Conservation (phyloP, 2,329 filamentous ascomycete species). For the Phialemonium atrogriseum region DNA sequence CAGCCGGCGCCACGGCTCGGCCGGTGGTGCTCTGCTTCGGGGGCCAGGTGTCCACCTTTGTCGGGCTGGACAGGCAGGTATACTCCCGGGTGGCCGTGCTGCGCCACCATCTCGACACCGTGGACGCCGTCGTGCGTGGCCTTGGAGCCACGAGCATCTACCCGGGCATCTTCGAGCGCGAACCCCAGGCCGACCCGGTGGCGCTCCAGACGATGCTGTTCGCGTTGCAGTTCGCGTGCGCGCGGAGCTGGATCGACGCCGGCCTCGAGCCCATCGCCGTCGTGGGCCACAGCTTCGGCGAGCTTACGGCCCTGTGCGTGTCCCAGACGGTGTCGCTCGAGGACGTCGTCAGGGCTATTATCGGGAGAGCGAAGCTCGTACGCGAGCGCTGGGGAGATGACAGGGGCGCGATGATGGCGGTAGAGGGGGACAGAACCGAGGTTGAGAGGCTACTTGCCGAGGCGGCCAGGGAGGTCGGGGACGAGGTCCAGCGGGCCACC, state of each 20-base stretch:
- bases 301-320: slow-evolving; percentile 51
- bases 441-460: slow-evolving; percentile 14
- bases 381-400: slow-evolving; percentile 42
- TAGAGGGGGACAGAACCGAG: slow-evolving; percentile 33
- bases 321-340: slow-evolving; percentile 49
- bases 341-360: slow-evolving; percentile 52
- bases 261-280: slow-evolving; percentile 31
- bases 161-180: no score
- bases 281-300: slow-evolving; percentile 43
- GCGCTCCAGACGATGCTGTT: neutral
- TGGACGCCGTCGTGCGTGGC: neutral
- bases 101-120: neutral
- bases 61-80: no score
- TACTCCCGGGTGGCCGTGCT: neutral
- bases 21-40: no score
- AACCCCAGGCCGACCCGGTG: neutral
- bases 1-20: no score
- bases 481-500: neutral
- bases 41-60: no score
- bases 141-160: no score
- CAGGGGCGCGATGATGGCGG: slow-evolving; percentile 54
- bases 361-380: slow-evolving; percentile 44
- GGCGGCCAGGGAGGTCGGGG: neutral
- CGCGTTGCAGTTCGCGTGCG: slow-evolving; percentile 24
- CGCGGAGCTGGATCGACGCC: slow-evolving; percentile 26